Conservation (phyloP, 2,329 filamentous ascomycete species). For the Ophiostoma himal-ulmi region DNA sequence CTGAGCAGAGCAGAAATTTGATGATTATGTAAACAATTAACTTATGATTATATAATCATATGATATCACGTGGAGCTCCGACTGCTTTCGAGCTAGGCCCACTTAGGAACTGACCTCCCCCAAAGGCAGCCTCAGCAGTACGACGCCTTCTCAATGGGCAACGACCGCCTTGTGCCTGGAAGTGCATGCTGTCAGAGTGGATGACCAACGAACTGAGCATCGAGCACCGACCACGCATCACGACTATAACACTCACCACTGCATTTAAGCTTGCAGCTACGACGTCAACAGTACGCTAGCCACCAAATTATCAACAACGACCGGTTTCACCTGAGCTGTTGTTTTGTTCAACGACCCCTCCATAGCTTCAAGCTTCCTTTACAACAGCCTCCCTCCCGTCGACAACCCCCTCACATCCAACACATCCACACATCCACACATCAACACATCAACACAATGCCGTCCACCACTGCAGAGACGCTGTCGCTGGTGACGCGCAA, state of each 20-base stretch:
- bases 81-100: constrained; percentile 20
- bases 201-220: background rate
- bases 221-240: background rate
- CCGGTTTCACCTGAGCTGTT: background rate
- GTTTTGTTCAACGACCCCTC: background rate
- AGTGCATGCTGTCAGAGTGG: constrained; percentile 14
- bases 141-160: constrained; percentile 23
- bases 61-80: constrained; percentile 1
- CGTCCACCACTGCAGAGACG: constrained; percentile 92
- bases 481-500: constrained; percentile 89
- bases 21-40: background rate
- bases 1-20: background rate
- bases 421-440: constrained; percentile 20
- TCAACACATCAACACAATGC: constrained; percentile 54
- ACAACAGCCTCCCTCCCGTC: constrained; percentile 4
- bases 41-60: background rate
- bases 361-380: background rate
- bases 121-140: constrained; percentile 27
- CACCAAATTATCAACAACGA: background rate
- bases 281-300: background rate
- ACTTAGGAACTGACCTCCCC: constrained; percentile 25
- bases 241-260: background rate
- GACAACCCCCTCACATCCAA: constrained; percentile 7
- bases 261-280: background rate
- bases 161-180: constrained; percentile 13